A percentile compares a stretch with the other conserved stretches of the same genome.
Conservation (phyloP, 768 basidiomycete genomes). For the Podaxis sp. region DNA sequence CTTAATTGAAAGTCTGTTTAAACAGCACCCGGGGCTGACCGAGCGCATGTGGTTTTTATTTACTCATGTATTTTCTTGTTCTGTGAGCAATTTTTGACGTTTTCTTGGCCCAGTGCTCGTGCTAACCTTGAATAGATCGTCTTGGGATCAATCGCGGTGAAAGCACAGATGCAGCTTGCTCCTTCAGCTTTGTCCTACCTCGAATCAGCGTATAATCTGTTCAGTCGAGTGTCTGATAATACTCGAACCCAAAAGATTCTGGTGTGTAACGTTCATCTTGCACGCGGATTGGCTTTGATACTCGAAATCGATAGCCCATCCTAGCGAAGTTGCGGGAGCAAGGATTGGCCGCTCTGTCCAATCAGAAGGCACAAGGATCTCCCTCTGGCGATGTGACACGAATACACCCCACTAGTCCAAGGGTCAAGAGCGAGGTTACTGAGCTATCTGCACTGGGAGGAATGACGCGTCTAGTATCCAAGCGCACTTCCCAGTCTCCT, state of each 20-base stretch:
- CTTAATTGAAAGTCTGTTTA: conserved; percentile 59
- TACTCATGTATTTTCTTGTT: conserved; percentile 71
- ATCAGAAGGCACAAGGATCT: conserved; percentile 21
- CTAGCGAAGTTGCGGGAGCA: conserved; percentile 54
- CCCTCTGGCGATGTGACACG: conserved; percentile 23
- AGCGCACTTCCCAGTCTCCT: conserved; percentile 46
- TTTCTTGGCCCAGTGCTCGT: conserved; percentile 4
- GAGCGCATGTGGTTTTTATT: conserved; percentile 75
- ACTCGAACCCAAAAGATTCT: conserved; percentile 57
- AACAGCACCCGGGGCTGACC: conserved; percentile 63
- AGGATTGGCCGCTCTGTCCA: conserved; percentile 42
- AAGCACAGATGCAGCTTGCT: conserved; percentile 61
- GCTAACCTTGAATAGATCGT: conserved; percentile 47
- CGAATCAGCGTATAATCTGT: conserved; percentile 60
- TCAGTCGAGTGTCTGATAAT: conserved; percentile 51
- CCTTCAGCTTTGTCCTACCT: conserved; percentile 66
- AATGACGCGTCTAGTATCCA: conserved; percentile 59
- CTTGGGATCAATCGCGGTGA: conserved; percentile 65
- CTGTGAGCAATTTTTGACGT: conserved; percentile 38
- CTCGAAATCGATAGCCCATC: conserved; percentile 45
- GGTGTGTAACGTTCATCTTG: conserved; percentile 34
- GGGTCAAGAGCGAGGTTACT: conserved; percentile 58
- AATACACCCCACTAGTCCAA: conserved; percentile 32
- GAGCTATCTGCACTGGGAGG: conserved; percentile 62
- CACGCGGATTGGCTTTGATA: background rate